phyloP scores from a whole-genome alignment of 805 yeast genomes.

The Kluyveromyces dobzhanskii region DNA sequence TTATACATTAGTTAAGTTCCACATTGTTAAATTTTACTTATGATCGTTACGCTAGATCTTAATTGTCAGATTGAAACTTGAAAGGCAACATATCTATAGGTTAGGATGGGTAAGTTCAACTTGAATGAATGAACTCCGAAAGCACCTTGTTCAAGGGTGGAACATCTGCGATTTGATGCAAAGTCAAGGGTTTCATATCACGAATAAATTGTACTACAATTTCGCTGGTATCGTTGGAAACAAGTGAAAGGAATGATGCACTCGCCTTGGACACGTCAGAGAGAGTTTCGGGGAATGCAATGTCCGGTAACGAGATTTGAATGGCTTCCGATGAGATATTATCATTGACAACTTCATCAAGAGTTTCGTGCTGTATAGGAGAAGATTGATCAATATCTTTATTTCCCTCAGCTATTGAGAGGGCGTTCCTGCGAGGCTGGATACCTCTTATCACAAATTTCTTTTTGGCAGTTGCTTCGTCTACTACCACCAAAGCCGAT shows the following conservation, averaged over 20 bases:
- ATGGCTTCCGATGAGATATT: constrained; percentile 2
- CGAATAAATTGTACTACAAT: constrained; percentile 23
- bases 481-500: constrained; percentile 83
- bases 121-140: constrained; percentile 20
- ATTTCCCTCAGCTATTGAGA: constrained; percentile 40
- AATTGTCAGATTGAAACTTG: too few species aligned
- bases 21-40: too few species aligned
- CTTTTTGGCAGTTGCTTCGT: constrained; percentile 54
- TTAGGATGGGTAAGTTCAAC: neutral
- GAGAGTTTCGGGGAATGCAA: constrained; percentile 22
- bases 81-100: too few species aligned
- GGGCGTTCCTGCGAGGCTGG: constrained; percentile 67
- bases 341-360: neutral
- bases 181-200: constrained; percentile 21
- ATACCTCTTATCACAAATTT: constrained; percentile 91
- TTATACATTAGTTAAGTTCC: too few species aligned
- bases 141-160: constrained; percentile 26
- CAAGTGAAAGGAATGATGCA: constrained; percentile 25
- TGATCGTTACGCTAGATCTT: too few species aligned
- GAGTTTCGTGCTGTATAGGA: constrained; percentile 3
- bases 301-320: constrained; percentile 21
- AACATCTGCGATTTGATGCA: constrained; percentile 26
- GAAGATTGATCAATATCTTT: constrained; percentile 28
- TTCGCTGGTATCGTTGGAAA: constrained; percentile 26
- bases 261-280: constrained; percentile 29